Evolutionary conservation across 1,284 basidiomycete species (phyloP).

Genomic region (Melampsora larici-populina): DNA sequence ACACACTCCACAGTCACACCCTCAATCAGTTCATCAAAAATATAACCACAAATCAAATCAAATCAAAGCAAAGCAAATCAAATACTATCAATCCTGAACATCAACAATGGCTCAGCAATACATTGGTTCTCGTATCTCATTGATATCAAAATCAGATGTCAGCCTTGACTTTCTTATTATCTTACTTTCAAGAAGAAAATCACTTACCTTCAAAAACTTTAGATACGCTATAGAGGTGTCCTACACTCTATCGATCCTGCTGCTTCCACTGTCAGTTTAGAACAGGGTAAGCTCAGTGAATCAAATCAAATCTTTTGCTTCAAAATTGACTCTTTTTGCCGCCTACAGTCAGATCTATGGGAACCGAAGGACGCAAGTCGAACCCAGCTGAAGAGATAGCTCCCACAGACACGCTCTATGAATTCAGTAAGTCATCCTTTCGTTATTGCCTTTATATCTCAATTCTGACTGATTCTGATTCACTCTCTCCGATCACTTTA

Average conservation of each 20-base stretch:
- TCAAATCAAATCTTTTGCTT: not conserved
- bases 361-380: conserved; percentile 50
- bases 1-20: not conserved
- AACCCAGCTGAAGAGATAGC: conserved; percentile 50
- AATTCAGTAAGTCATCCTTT: conserved; percentile 46
- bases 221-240: conserved; percentile 47
- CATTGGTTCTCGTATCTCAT: conserved; percentile 48
- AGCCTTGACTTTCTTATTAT: conserved; percentile 27
- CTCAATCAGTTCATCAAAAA: not conserved
- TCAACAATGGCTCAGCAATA: conserved; percentile 48
- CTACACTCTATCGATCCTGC: conserved; percentile 50
- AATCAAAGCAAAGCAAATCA: no score
- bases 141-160: conserved; percentile 49
- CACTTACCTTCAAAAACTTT: not conserved
- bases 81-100: not conserved
- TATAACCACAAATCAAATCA: not conserved
- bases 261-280: conserved; percentile 50
- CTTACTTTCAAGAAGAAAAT: not conserved
- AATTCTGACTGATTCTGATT: not conserved
- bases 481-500: conserved; percentile 24
- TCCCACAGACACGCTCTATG: conserved; percentile 49
- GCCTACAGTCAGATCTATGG: conserved; percentile 49
- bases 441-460: not conserved
- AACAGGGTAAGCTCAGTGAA: conserved; percentile 39
- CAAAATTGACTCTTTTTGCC: not conserved